Conservation (phyloP, 2,329 filamentous ascomycete genomes). For the Fusarium avenaceum region DNA sequence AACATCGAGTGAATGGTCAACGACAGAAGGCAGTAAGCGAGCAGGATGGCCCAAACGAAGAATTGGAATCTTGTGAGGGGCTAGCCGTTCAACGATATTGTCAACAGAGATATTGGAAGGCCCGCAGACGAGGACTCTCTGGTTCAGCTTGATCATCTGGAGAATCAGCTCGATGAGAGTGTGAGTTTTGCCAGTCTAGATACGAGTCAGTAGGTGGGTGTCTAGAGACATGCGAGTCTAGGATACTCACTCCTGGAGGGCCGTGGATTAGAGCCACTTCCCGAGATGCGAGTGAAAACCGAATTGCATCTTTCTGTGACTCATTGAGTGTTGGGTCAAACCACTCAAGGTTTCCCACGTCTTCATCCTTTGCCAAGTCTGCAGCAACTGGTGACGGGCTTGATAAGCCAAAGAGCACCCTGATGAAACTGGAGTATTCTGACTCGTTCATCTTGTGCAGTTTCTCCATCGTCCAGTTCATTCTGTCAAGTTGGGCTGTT, state of each 20-base stretch:
- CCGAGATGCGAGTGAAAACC: constrained; percentile 85
- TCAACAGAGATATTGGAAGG: constrained; percentile 98
- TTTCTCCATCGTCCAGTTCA: constrained; percentile 73
- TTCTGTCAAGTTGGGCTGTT: constrained; percentile 56
- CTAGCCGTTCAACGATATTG: constrained; percentile 94
- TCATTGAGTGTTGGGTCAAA: constrained; percentile 73
- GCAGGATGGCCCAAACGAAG: constrained; percentile 94
- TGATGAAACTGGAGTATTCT: constrained; percentile 71
- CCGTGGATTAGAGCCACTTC: constrained; percentile 94
- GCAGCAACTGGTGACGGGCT: constrained; percentile 63
- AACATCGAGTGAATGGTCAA: constrained; percentile 91
- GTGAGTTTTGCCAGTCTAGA: constrained; percentile 91
- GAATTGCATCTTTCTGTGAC: constrained; percentile 76
- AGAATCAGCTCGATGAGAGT: constrained; percentile 95
- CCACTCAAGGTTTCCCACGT: constrained; percentile 67
- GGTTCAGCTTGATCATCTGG: constrained; percentile 81
- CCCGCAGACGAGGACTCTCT: constrained; percentile 90
- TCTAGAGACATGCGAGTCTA: background rate
- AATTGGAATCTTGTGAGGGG: constrained; percentile 86
- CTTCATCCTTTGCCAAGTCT: constrained; percentile 59
- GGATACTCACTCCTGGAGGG: constrained; percentile 78
- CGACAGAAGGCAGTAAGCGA: constrained; percentile 85
- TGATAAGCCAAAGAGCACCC: constrained; percentile 72
- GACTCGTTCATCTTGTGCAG: constrained; percentile 69
- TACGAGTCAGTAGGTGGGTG: constrained; percentile 12